Conservation (phyloP, 2,329 filamentous ascomycete genomes). For the Ophiosphaerella korrae region DNA sequence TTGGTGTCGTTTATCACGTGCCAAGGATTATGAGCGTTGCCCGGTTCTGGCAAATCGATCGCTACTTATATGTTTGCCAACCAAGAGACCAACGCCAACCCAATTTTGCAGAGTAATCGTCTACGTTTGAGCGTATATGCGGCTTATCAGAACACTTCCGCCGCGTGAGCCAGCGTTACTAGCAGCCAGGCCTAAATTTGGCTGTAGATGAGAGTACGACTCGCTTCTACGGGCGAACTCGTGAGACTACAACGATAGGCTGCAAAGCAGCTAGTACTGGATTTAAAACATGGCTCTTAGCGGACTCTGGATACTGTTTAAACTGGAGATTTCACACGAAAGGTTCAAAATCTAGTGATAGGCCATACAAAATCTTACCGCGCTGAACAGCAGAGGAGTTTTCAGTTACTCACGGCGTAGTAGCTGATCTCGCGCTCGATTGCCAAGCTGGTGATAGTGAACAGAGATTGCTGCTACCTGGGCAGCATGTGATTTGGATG, state of each 20-base stretch:
- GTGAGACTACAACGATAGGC: not conserved
- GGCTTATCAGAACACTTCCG: not conserved
- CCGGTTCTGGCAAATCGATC: too few species aligned
- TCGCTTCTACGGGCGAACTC: not conserved
- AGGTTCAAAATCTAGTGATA: not conserved
- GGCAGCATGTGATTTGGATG: constrained; percentile 1
- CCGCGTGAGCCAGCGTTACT: not conserved
- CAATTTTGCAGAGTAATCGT: not conserved
- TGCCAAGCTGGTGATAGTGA: not conserved
- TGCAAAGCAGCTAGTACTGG: not conserved
- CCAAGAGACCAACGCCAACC: not conserved
- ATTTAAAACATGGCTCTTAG: not conserved
- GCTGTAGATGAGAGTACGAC: not conserved
- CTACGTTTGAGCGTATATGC: not conserved
- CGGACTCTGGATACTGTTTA: constrained; percentile 1
- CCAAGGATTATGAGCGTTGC: too few species aligned
- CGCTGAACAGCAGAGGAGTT: not conserved
- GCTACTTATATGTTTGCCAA: too few species aligned
- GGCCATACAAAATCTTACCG: not conserved
- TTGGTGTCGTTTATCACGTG: too few species aligned
- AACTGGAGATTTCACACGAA: constrained; percentile 1
- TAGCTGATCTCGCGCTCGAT: not conserved
- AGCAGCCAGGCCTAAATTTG: not conserved
- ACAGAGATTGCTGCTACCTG: not conserved
- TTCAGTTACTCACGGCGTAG: not conserved